Base-by-base conservation (phyloP, 2,329 filamentous ascomycete species). In the Phialocephala sp. region DNA sequence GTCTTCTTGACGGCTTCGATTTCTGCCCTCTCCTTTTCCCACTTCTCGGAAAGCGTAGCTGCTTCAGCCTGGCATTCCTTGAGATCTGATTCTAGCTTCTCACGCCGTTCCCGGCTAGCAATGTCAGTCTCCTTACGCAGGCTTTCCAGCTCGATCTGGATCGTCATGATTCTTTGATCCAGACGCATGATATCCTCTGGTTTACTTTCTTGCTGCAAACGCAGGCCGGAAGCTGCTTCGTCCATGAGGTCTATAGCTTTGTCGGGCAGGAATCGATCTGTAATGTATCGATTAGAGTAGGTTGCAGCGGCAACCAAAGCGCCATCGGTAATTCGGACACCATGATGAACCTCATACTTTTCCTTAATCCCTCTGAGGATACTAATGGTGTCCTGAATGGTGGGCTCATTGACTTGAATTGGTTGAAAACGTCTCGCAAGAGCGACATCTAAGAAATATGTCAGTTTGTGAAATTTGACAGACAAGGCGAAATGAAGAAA, bases 341-440 rank as follows among this genome's bases (percentile, higher is more conserved):
- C 65, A 75, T 99, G 95, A 71, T 98, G 95, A 0, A 98, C 92
- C 77, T 98, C 95, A 74, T 99, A 99, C 71, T 93, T 92, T 75
- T 98, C 94, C 76, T 98, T 98, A 81, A 99, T 97, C 58, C 94
- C 95, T 74, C 95, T 89, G 0, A 99, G 82, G 64, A 99, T 98
- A 59, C 93, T 97, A 68, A 99, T 94, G 0, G 95, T 97, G 71
- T 97, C 94, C 71, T 92, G 88, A 0, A 98, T 94, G 0, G 88
- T 90, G 0, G 95, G 95, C 74, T 99, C 95, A 66, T 89, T 91
- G n/a, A 99, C 93, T 41, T 93, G 79, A 64, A 99, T 97, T 0
- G 95, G 94, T 74, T 99, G 95, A 77, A 99, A 98, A 66, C 95
- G 87, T 71, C 95, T 85, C 9, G 95, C 95, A 22, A 99, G 82